Conservation (phyloP, 208 protist species). For the Trypanosomatidae sp. region DNA sequence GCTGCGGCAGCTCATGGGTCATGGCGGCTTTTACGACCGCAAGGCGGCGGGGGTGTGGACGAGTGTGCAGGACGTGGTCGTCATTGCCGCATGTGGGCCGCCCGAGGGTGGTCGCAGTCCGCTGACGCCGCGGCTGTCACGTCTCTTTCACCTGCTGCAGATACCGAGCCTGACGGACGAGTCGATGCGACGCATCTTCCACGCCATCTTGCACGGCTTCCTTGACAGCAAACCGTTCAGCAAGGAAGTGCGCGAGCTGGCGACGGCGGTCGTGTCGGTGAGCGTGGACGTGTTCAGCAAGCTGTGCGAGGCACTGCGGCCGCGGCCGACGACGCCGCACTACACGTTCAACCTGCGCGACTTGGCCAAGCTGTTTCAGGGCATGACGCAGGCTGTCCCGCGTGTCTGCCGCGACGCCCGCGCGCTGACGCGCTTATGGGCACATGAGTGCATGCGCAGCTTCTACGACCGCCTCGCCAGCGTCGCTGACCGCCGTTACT, state of each 20-base stretch:
- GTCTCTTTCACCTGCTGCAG: constrained; percentile 92
- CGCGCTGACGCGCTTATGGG: constrained; percentile 85
- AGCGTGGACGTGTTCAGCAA: constrained; percentile 89
- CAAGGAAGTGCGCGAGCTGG: constrained; percentile 60
- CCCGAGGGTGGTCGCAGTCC: constrained; percentile 94
- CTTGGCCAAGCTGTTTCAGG: constrained; percentile 94
- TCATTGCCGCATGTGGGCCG: constrained; percentile 92
- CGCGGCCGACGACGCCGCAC: constrained; percentile 94
- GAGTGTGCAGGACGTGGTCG: constrained; percentile 88
- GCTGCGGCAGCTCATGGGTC: constrained; percentile 94
- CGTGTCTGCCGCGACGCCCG: constrained; percentile 50
- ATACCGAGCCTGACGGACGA: constrained; percentile 89
- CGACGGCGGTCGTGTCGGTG: constrained; percentile 59
- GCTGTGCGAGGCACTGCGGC: constrained; percentile 85
- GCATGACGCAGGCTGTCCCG: constrained; percentile 87
- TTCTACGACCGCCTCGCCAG: constrained; percentile 97
- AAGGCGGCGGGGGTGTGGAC: constrained; percentile 92
- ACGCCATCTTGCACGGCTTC: constrained; percentile 87
- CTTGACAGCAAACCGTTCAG: constrained; percentile 77
- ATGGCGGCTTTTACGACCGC: constrained; percentile 95
- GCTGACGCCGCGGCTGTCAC: constrained; percentile 86
- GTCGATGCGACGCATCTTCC: constrained; percentile 93
- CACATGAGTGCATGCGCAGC: constrained; percentile 93
- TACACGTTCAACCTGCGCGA: constrained; percentile 99
- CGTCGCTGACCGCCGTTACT: constrained; percentile 83